Evolutionary conservation across 352 stramenopile species (phyloP).

Genomic region (Lagenidium giganteum): DNA sequence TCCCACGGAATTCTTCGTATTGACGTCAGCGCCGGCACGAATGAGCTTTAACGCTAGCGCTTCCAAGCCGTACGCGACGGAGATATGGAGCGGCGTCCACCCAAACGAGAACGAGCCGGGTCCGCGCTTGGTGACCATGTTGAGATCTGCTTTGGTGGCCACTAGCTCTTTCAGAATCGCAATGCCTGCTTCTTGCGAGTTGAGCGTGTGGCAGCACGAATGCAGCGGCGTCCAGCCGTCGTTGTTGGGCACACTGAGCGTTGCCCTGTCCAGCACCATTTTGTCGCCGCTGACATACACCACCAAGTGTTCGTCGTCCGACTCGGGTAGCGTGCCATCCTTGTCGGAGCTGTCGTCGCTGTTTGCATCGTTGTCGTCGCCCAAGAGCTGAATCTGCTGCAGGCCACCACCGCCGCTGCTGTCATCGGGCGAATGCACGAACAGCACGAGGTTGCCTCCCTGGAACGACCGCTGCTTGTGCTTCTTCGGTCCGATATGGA

Average conservation of each 20-base stretch:
- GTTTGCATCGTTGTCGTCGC: conserved; percentile 6
- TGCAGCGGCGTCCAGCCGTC: conserved; percentile 81
- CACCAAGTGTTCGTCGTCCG: conserved; percentile 47
- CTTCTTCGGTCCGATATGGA: conserved; percentile 71
- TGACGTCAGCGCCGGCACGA: conserved; percentile 56
- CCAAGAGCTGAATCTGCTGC: conserved; percentile 7
- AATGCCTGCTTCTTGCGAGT: conserved; percentile 64
- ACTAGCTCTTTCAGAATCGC: conserved; percentile 66
- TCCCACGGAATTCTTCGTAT: conserved; percentile 60
- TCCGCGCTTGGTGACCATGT: conserved; percentile 55
- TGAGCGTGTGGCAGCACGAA: conserved; percentile 67
- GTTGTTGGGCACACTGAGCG: conserved; percentile 62
- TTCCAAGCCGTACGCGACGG: conserved; percentile 72
- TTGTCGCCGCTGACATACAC: conserved; percentile 66
- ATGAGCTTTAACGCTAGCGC: conserved; percentile 71
- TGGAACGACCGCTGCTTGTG: conserved; percentile 40
- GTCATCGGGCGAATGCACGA: conserved; percentile 47
- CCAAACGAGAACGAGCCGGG: conserved; percentile 72
- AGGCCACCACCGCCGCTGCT: too few relatives aligned
- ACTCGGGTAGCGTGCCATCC: conserved; percentile 15
- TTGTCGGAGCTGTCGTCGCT: conserved; percentile 14
- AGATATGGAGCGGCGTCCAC: conserved; percentile 76
- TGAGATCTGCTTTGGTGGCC: conserved; percentile 49
- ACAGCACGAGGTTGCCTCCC: conserved; percentile 53
- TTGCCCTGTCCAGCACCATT: conserved; percentile 63